These are phyloP conservation scores for Aspergillus cejpii DNA, from an alignment of 2,329 filamentous ascomycete species.

Conservation along the genomic window DNA sequence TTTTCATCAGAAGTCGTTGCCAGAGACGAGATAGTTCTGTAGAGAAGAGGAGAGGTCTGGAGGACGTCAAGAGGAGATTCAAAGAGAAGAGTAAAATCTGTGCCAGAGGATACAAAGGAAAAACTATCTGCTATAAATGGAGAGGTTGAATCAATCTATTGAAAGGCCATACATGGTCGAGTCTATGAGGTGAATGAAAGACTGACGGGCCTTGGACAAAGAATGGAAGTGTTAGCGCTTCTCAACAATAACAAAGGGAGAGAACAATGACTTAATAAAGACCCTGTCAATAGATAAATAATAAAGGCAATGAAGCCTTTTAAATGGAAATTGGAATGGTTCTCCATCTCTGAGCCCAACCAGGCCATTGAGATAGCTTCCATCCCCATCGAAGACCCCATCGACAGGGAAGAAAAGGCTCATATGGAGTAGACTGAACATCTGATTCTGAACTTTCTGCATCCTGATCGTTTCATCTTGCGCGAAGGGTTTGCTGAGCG, in stretches of 20 bases:
- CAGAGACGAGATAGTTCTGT: too few species aligned
- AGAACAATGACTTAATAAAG: background rate
- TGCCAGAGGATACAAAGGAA: background rate
- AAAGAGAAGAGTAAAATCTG: constrained; percentile 1
- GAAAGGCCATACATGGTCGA: constrained; percentile 12
- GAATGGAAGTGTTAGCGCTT: background rate
- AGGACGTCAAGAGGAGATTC: background rate
- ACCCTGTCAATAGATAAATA: background rate
- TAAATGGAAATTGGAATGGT: background rate
- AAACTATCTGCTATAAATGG: constrained; percentile 8
- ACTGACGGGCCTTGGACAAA: constrained; percentile 2
- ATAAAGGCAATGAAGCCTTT: background rate
- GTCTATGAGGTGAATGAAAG: constrained; percentile 14
- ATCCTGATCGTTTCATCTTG: constrained; percentile 23
- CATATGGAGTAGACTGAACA: too few species aligned
- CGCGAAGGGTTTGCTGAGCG: constrained; percentile 13
- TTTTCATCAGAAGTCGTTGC: too few species aligned
- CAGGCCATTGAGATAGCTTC: background rate
- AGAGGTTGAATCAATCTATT: constrained; percentile 8
- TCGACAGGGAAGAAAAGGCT: background rate
- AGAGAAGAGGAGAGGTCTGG: background rate
- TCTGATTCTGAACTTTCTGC: background rate
- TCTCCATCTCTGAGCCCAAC: background rate
- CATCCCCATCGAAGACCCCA: background rate
- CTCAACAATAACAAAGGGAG: constrained; percentile 2